phyloP scores from a whole-genome alignment of 2,329 filamentous ascomycete species.

The Fusarium sp. region DNA sequence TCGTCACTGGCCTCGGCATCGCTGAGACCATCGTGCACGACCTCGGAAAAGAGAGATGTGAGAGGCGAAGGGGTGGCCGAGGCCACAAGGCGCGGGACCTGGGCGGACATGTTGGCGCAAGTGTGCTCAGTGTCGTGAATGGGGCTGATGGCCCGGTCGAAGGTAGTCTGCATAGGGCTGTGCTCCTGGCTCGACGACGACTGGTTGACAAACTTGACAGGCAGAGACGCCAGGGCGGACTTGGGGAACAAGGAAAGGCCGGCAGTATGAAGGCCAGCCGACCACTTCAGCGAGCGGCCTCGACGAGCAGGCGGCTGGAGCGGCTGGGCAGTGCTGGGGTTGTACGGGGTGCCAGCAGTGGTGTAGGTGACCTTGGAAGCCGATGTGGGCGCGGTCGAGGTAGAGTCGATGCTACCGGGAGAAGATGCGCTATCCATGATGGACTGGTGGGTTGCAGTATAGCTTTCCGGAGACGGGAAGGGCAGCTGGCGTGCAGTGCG shows the following conservation, averaged over 20 bases:
- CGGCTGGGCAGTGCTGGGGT: constrained; percentile 57
- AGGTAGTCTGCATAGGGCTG: constrained; percentile 64
- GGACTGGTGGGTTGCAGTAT: constrained; percentile 29
- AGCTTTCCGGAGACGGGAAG: constrained; percentile 29
- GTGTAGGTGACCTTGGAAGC: constrained; percentile 58
- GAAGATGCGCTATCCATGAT: constrained; percentile 48
- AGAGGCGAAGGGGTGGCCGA: constrained; percentile 39
- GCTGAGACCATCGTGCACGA: constrained; percentile 25
- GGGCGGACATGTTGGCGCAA: constrained; percentile 40
- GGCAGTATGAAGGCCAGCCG: constrained; percentile 41
- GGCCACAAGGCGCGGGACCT: constrained; percentile 41
- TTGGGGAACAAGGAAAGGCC: constrained; percentile 52
- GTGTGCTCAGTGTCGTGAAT: constrained; percentile 40
- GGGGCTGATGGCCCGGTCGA: constrained; percentile 62
- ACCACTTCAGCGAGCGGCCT: constrained; percentile 58
- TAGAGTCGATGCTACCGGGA: constrained; percentile 35
- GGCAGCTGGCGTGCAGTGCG: constrained; percentile 20
- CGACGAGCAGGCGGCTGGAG: constrained; percentile 64
- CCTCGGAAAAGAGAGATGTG: constrained; percentile 28
- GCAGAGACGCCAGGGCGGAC: constrained; percentile 49
- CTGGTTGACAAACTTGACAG: constrained; percentile 42
- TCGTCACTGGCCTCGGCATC: constrained; percentile 41
- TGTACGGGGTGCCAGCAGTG: constrained; percentile 67
- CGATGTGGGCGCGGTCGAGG: constrained; percentile 34
- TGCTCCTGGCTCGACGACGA: constrained; percentile 52